Conservation (phyloP, 2,329 filamentous ascomycete species). For the Cadophora luteo-olivacea region DNA sequence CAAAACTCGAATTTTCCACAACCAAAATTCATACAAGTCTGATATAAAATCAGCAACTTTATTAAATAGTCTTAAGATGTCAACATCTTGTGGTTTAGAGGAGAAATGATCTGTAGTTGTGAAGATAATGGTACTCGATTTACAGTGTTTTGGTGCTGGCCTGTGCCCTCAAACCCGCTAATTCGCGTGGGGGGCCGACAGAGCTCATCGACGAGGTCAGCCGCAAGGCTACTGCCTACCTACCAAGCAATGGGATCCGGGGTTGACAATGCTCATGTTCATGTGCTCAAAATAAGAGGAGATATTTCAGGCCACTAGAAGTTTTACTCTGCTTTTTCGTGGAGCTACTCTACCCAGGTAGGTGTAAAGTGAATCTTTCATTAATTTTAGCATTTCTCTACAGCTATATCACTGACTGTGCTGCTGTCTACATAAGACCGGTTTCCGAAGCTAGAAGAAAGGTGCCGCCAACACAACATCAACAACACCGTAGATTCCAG, state of each 20-base stretch:
- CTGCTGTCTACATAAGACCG: conserved; percentile 1
- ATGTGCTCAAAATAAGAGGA: background rate
- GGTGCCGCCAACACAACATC: background rate
- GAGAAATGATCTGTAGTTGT: too few relatives aligned
- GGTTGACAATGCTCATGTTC: background rate
- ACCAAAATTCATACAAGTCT: too few relatives aligned
- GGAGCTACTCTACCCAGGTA: background rate
- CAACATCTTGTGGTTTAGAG: too few relatives aligned
- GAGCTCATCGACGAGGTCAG: background rate
- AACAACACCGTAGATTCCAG: background rate
- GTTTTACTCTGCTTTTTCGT: background rate
- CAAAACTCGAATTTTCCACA: too few relatives aligned
- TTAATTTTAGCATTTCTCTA: background rate
- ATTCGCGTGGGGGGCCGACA: too few relatives aligned
- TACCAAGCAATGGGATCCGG: background rate
- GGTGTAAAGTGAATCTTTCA: background rate
- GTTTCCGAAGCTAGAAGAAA: conserved; percentile 7
- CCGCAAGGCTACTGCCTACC: too few relatives aligned
- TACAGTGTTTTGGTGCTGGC: too few relatives aligned
- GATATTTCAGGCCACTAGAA: background rate
- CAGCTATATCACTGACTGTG: conserved; percentile 5
- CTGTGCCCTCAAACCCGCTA: too few relatives aligned
- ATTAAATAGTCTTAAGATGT: too few relatives aligned
- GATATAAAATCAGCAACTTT: too few relatives aligned
- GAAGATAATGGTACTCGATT: too few relatives aligned